Evolutionary conservation across 208 protist species (phyloP), one percentile per base, ranked within the genome.

Genomic region (Leishmania lainsoni): DNA sequence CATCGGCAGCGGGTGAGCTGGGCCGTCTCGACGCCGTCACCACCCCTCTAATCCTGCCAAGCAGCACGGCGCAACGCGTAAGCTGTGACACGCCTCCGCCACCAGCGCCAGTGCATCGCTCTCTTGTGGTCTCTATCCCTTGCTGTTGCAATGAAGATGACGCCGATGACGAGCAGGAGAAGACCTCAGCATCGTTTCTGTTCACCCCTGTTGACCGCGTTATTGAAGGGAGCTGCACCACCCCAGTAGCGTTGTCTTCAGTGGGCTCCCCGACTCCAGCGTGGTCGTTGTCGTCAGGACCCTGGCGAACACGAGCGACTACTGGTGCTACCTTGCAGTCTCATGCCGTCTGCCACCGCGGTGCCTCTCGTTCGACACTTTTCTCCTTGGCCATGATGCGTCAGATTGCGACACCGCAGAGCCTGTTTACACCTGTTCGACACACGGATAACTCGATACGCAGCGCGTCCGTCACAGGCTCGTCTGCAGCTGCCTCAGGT

Each of bases 391-490:
- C 35, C 74, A 29, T 26, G 4, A 8, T 35, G 39, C 61, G 82
- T 51, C 77, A 68, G 54, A 12, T 73, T 3, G n/a, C 58, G 14
- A 58, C 82, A 6, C 65, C 77, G 17, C 71, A 74, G 49, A 35
- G 39, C 14, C 58, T 85, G 58, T 54, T 51, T 16, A 85, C 82
- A 14, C 82, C 82, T 14, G 82, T 85, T n/a, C 77, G 65, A 12
- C 71, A 81, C 61, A n/a, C 68, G 12, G 82, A 85, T n/a, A 81
- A 81, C 65, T 65, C 77, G 12, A 73, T 85, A 6, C 82, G 69
- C 65, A 71, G 76, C 63, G 66, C 54, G 20, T 58, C 45, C 45
- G 39, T 32, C 22, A 45, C 71, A 6, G 71, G 71, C 45, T 29
- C 32, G 26, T 59, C 71, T 17, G 51, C 72, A 17, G 22, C 51